Percentiles rank a stretch among this genome's conserved stretches.
These are phyloP conservation scores for Colletotrichum euphorbiae DNA, from an alignment of 2,329 filamentous ascomycete genomes.

Conservation along the genomic window DNA sequence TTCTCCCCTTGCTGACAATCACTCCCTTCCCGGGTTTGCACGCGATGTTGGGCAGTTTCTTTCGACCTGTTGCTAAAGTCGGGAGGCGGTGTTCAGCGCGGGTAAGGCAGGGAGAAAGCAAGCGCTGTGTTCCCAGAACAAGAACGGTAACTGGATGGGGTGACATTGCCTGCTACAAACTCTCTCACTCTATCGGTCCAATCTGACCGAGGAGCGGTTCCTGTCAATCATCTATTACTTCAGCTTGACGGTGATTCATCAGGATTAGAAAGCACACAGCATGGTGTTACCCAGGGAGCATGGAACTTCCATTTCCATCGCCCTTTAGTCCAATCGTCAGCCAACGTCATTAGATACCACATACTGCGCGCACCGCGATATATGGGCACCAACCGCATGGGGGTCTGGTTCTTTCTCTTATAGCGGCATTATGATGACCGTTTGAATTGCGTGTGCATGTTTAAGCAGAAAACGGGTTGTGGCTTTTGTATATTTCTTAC, in stretches of 20 bases:
- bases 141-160: neutral
- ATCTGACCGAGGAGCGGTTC: neutral
- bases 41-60: neutral
- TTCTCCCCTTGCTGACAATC: too few species aligned
- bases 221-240: neutral
- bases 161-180: neutral
- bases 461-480: neutral
- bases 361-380: too few species aligned
- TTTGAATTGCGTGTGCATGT: neutral
- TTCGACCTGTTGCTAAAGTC: neutral
- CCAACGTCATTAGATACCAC: neutral
- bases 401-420: neutral
- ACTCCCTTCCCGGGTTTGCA: neutral
- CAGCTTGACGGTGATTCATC: neutral
- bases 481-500: neutral
- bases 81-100: constrained; percentile 4
- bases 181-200: neutral
- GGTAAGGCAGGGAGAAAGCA: constrained; percentile 6
- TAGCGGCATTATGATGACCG: constrained; percentile 12
- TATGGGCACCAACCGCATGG: neutral
- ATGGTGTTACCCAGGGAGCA: neutral
- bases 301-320: constrained; percentile 1
- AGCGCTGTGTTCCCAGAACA: neutral
- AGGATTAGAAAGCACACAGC: neutral
- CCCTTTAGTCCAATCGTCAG: neutral